phyloP scores from a whole-genome alignment of 2,329 filamentous ascomycete species.

The Triangularia setosa region DNA sequence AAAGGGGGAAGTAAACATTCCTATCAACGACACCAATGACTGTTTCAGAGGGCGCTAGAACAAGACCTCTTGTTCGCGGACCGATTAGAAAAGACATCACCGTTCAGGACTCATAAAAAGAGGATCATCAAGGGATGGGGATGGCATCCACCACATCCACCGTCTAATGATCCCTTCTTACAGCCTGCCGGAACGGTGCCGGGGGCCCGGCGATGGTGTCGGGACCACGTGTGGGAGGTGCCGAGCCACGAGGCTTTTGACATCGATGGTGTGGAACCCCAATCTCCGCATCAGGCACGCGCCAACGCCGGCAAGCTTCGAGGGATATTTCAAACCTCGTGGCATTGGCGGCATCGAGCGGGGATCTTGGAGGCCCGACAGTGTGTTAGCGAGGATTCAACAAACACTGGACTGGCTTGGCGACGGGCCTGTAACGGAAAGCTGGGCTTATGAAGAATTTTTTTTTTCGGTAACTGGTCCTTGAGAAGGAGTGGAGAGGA shows the following conservation, averaged over 20 bases:
- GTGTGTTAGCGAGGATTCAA: neutral
- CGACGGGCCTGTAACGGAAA: neutral
- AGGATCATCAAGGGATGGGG: neutral
- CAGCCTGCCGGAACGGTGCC: neutral
- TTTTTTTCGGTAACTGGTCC: neutral
- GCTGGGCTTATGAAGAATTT: neutral
- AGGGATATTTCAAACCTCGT: neutral
- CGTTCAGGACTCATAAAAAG: neutral
- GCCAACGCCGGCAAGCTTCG: neutral
- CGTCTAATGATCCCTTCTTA: neutral
- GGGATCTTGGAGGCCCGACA: neutral
- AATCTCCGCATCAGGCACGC: neutral
- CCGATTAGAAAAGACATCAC: neutral
- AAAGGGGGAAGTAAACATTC: neutral
- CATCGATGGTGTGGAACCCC: neutral
- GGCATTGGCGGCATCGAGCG: neutral
- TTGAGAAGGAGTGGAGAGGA: neutral
- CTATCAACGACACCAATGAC: neutral
- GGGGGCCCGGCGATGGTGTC: neutral
- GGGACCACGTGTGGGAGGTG: neutral
- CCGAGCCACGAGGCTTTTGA: neutral
- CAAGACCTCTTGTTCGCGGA: neutral
- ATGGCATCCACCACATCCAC: neutral
- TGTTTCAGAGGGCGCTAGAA: neutral
- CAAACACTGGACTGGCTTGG: neutral